A percentile compares a stretch with the other conserved stretches of the same genome.
Conservation (phyloP, 371 early-diverging fungal species). For the Thermomucor indicae-seudaticae region DNA sequence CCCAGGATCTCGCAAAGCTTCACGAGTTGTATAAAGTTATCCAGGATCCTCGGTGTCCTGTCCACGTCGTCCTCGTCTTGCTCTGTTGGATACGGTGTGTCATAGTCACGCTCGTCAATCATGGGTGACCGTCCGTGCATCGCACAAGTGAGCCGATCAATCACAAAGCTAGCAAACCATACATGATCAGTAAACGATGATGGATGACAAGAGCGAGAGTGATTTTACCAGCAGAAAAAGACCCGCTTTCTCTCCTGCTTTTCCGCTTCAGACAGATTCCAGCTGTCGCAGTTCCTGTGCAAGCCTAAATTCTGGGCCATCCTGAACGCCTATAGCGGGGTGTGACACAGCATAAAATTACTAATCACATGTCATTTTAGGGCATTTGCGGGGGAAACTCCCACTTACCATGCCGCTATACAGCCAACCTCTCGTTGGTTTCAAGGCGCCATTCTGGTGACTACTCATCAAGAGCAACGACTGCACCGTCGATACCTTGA, state of each 20-base stretch:
- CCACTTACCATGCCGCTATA: slow-evolving; percentile 44
- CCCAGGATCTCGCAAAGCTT: slow-evolving; percentile 41
- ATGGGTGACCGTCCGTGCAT: slow-evolving; percentile 45
- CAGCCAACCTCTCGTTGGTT: slow-evolving; percentile 42
- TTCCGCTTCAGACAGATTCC: slow-evolving; percentile 41
- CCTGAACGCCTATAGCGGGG: slow-evolving; percentile 49
- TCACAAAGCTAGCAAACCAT: slow-evolving; percentile 35
- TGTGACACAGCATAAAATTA: too few species aligned
- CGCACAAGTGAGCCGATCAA: slow-evolving; percentile 53
- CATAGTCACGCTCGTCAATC: slow-evolving; percentile 49
- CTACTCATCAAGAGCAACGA: slow-evolving; percentile 39
- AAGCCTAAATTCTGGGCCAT: slow-evolving; percentile 63
- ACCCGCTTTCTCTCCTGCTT: slow-evolving; percentile 54
- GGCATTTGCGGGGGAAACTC: not conserved
- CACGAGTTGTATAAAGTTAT: slow-evolving; percentile 36
- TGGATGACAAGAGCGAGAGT: not conserved
- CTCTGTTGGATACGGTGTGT: slow-evolving; percentile 38
- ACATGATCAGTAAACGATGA: not conserved
- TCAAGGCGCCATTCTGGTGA: slow-evolving; percentile 45
- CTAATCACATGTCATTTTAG: not conserved
- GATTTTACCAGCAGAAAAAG: slow-evolving; percentile 47
- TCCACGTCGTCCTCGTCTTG: slow-evolving; percentile 31
- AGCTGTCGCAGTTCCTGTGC: slow-evolving; percentile 53
- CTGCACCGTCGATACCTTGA: slow-evolving; percentile 37
- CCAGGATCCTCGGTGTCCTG: slow-evolving; percentile 30